Conservation (phyloP, 2,329 filamentous ascomycete species). For the Aureobasidium sp. region DNA sequence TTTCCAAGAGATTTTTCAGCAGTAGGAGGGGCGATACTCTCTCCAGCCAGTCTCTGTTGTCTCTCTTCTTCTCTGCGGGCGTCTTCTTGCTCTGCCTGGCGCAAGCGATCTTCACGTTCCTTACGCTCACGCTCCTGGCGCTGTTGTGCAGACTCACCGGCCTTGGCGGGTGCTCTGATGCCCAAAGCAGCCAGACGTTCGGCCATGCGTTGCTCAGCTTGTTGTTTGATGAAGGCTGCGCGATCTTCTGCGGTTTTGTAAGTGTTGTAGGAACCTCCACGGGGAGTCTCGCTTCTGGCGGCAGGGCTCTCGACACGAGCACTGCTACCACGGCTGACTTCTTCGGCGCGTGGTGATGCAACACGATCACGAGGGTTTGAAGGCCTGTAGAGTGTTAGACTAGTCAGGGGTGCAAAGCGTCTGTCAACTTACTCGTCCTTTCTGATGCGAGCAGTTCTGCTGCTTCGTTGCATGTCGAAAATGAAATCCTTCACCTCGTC, state of each 20-base stretch:
- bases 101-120: slow-evolving; percentile 78
- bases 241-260: slow-evolving; percentile 90
- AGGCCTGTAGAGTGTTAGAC: slow-evolving; percentile 7
- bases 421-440: slow-evolving; percentile 45
- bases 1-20: slow-evolving; percentile 33
- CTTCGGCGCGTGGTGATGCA: slow-evolving; percentile 16
- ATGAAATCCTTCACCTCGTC: slow-evolving; percentile 97
- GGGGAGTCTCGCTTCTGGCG: slow-evolving; percentile 11
- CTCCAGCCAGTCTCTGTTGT: slow-evolving; percentile 71
- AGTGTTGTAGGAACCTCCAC: slow-evolving; percentile 52
- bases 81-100: slow-evolving; percentile 90
- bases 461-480: slow-evolving; percentile 84
- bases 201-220: slow-evolving; percentile 93
- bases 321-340: slow-evolving; percentile 23
- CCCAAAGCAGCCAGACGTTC: slow-evolving; percentile 89
- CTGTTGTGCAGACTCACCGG: slow-evolving; percentile 70
- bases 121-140: slow-evolving; percentile 78
- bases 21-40: slow-evolving; percentile 55
- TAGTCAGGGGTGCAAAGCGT: not conserved
- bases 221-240: slow-evolving; percentile 92
- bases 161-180: slow-evolving; percentile 71
- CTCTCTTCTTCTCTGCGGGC: slow-evolving; percentile 78
- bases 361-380: slow-evolving; percentile 10
- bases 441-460: slow-evolving; percentile 62
- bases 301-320: slow-evolving; percentile 25